phyloP scores from a whole-genome alignment of 257 asterid genomes.

The Rauvolfia tetraphylla region DNA sequence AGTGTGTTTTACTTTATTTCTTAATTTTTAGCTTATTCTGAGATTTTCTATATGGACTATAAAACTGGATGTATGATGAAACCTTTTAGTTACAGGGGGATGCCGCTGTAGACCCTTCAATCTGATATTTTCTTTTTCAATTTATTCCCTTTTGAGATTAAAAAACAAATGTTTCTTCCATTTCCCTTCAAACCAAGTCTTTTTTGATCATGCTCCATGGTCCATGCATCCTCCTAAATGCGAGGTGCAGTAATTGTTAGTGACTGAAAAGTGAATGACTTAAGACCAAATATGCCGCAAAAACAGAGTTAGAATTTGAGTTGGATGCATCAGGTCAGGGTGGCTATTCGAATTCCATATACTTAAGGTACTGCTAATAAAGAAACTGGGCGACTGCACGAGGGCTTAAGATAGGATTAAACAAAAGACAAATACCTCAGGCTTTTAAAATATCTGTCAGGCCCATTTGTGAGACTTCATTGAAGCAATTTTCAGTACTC shows the following conservation, averaged over 20 bases:
- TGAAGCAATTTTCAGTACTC: neutral
- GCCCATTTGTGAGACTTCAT: slow-evolving; percentile 1
- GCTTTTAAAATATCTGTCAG: slow-evolving; percentile 9
- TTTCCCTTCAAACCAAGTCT: neutral
- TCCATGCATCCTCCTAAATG: neutral
- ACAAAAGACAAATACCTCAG: neutral
- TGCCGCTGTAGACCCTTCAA: neutral
- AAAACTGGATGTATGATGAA: neutral
- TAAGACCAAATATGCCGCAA: neutral
- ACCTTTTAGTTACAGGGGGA: neutral
- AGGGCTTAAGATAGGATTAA: slow-evolving; percentile 1
- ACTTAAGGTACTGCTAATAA: neutral
- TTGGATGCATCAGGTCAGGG: neutral
- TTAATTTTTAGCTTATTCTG: neutral
- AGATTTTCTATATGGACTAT: neutral
- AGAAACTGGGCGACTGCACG: neutral
- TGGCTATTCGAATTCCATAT: neutral
- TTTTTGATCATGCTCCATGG: neutral
- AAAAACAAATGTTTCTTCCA: neutral
- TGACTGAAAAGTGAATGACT: neutral
- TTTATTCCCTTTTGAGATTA: neutral
- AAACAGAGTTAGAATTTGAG: neutral
- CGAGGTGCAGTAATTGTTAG: neutral
- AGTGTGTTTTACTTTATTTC: neutral
- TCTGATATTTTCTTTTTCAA: neutral